These are phyloP conservation scores for Gracilaria caudata DNA, from an alignment of 23 red algal genomes.

Conservation along the genomic window DNA sequence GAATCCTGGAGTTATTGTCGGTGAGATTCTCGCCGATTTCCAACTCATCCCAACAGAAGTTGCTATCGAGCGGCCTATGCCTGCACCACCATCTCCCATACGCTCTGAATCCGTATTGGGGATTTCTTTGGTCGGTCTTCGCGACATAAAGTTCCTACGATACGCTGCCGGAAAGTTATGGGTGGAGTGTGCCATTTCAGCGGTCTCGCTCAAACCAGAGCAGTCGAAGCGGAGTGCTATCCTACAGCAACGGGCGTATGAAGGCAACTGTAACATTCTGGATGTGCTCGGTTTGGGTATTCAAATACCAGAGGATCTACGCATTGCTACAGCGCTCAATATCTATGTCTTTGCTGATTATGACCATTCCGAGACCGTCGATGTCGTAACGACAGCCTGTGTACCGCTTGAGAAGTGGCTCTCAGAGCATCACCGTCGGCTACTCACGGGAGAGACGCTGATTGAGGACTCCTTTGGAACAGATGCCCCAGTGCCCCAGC, in stretches of 20 bases:
- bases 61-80: conserved; percentile 63
- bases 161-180: conserved; percentile 67
- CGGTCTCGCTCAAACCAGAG: conserved; percentile 34
- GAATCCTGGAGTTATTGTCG: conserved; percentile 77
- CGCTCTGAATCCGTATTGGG: conserved; percentile 63
- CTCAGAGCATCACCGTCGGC: conserved; percentile 54
- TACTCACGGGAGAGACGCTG: conserved; percentile 63
- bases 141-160: conserved; percentile 69
- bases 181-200: conserved; percentile 73
- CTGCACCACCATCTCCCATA: conserved; percentile 23
- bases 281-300: conserved; percentile 76
- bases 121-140: conserved; percentile 77
- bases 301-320: conserved; percentile 71
- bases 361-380: conserved; percentile 32
- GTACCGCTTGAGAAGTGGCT: conserved; percentile 74
- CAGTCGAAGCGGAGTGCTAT: conserved; percentile 71
- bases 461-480: conserved; percentile 77
- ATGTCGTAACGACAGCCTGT: conserved; percentile 67
- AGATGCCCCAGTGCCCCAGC: conserved; percentile 72
- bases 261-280: conserved; percentile 76
- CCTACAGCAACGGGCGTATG: conserved; percentile 74
- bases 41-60: conserved; percentile 72
- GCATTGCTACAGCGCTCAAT: conserved; percentile 66
- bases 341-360: conserved; percentile 70
- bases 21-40: conserved; percentile 93